Percentiles rank a stretch among this genome's conserved stretches.
These are phyloP conservation scores for Coemansia sp. DNA, from an alignment of 192 early-diverging fungal species.

Conservation along the genomic window DNA sequence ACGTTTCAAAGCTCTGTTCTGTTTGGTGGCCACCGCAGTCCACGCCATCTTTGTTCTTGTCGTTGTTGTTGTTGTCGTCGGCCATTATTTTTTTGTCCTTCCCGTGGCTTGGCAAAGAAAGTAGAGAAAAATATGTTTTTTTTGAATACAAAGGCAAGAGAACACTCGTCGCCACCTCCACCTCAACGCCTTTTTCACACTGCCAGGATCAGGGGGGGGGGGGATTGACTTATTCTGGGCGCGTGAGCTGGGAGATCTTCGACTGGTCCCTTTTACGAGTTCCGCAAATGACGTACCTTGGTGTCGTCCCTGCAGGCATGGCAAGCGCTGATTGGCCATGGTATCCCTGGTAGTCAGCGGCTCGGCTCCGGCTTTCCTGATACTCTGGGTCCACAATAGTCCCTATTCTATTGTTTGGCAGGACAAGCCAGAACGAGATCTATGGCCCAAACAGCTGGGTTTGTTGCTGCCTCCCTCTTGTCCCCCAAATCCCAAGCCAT, in stretches of 20 bases:
- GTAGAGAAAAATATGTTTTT: background rate
- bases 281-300: background rate
- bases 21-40: background rate
- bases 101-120: background rate
- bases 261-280: background rate
- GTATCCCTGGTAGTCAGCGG: background rate
- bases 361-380: background rate
- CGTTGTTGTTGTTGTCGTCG: constrained; percentile 4
- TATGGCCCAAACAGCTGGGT: too few species aligned
- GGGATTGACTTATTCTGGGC: background rate
- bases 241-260: background rate
- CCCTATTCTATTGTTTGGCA: background rate
- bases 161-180: background rate
- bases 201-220: background rate
- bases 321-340: background rate
- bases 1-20: constrained; percentile 8
- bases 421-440: background rate
- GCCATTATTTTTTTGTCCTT: constrained; percentile 6
- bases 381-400: background rate
- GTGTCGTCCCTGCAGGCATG: background rate
- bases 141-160: background rate
- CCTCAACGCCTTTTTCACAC: background rate
- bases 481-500: background rate
- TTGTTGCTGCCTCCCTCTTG: background rate
- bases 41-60: background rate